Evolutionary conservation across 768 basidiomycete species (phyloP), one percentile per base, ranked within the genome.

Genomic region (Macrolepiota albuminosa): DNA sequence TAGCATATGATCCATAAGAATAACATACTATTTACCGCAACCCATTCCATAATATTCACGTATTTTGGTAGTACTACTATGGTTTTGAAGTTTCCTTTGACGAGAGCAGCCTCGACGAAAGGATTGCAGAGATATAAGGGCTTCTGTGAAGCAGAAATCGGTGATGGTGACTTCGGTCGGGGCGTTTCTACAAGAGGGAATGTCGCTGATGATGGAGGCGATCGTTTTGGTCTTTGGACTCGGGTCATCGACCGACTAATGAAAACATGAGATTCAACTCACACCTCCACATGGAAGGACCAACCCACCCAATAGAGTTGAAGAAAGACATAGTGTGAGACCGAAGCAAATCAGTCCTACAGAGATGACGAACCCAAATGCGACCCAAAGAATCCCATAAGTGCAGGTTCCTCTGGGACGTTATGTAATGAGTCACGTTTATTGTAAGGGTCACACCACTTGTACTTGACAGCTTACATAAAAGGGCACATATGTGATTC

Each of bases 31-130:
- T 82, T 83, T 54, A 82, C 78, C 34, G 82, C 81, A 40, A 98
- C 95, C 95, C 95, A 98, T 73, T 98, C 95, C 85, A 94, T 96
- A 56, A 95, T 90, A 74, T 97, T 93, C n/a, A 95, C 92, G 69
- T 96, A 98, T 70, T 96, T 97, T 18, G 97, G 97, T 36, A 95
- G 83, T 78, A 83, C 81, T 50, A 98, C 95, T 65, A 99, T 98
- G 1, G 95, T 98, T 76, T 98, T 98, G 80, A 98, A 98, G 71
- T 95, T 96, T 29, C 82, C 97, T 71, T 97, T 98, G 64, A 99
- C 95, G 34, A 99, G 82, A 0, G 96, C 93, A 2, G 95, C 93
- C 69, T 97, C 95, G 55, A 96, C 95, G 70, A 99, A 99, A 3
- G 96, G 96, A 66, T 91, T 91, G 74, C 90, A 94, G 9, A 98